Base-by-base conservation (phyloP, 768 basidiomycete species). In the Holtermanniella nyarrowii region DNA sequence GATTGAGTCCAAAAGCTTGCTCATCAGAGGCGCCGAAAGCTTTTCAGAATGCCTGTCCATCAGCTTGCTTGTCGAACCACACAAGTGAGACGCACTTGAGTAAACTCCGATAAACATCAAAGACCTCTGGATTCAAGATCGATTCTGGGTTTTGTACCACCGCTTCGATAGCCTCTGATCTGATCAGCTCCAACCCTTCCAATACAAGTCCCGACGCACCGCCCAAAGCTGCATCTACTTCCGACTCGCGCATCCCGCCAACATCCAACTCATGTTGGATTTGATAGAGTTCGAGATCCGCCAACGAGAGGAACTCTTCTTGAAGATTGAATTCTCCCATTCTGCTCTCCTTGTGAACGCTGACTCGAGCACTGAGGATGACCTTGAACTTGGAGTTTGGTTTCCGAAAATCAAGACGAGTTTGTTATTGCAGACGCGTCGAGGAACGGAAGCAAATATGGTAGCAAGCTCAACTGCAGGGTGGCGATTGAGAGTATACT, bases 1-100 rank as follows among this genome's bases (percentile, higher is more conserved):
- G 50, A 95, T 77, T 2, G 86, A 84, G 72, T 97, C 93, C 43
- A 96, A 77, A 0, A 93, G 75, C 68, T 95, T 93, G 74, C 74
- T 82, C 79, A 93, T 84, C 44, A 82, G 74, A 0, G 77, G 60
- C 21, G 80, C 81, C 3, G 80, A 77, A 5, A 89, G 78, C 2
- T 74, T 68, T 42, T 80, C 78, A 0, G 83, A 77, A 57, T 82
- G 74, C 47, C 70, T 72, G 49, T 1, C 12, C 21, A 5, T 7
- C 40, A 31, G 14, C n/a, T n/a, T n/a, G n/a, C n/a, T n/a, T 12
- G 10, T 2, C 24, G 21, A 12, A 12, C 27, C 43, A 46, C 16
- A 51, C 46, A 43, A 50, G 49, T 27, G 26, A 5, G 7, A 59
- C 69, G 25, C 57, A 73, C 73, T 91, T 95, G 61, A 97, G 76